Percentiles rank a stretch among this genome's conserved stretches.
Conservation (phyloP, 202 grass and related monocot species). For the Zizania palustris region DNA sequence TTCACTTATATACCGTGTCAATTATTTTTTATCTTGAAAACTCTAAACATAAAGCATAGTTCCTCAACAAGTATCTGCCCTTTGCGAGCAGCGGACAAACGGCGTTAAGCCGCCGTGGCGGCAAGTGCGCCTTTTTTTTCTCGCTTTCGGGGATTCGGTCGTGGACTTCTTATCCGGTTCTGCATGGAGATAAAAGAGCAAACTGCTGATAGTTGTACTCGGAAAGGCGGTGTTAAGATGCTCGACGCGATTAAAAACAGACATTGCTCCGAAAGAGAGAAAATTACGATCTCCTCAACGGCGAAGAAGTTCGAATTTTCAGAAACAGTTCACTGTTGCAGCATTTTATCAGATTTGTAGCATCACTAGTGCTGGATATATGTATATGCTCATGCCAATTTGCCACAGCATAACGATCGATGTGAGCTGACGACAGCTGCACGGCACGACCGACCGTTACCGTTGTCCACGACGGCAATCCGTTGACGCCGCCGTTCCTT, state of each 20-base stretch:
- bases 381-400: not conserved
- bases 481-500: not conserved
- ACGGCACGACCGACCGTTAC: conserved; percentile 29
- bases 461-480: not conserved
- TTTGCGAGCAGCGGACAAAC: not conserved
- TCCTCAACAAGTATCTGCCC: too few relatives aligned
- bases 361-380: not conserved
- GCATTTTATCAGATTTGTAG: too few relatives aligned
- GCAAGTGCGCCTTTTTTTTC: not conserved
- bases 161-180: conserved; percentile 17
- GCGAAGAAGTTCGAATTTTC: not conserved
- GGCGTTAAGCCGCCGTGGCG: too few relatives aligned
- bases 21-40: too few relatives aligned
- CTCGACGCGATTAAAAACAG: not conserved
- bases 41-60: too few relatives aligned
- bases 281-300: too few relatives aligned
- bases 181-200: not conserved
- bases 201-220: not conserved
- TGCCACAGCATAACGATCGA: too few relatives aligned
- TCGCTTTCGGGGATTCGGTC: conserved; percentile 35
- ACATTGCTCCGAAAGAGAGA: not conserved
- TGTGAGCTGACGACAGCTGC: not conserved
- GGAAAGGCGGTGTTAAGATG: not conserved
- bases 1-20: too few relatives aligned
- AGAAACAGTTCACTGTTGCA: too few relatives aligned